phyloP scores from a whole-genome alignment of 768 basidiomycete species.

The Zangia roseola region DNA sequence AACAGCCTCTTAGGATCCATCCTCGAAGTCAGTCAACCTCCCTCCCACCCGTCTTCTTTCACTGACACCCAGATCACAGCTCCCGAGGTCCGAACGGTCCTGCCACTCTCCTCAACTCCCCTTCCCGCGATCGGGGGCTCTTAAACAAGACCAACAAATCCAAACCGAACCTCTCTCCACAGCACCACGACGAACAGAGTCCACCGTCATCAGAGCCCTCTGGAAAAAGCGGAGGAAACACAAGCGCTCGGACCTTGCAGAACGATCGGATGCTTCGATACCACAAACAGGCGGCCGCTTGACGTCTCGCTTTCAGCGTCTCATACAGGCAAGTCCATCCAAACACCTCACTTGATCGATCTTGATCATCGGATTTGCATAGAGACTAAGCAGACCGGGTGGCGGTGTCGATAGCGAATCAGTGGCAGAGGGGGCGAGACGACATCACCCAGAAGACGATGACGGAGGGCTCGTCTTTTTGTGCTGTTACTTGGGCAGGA shows the following conservation, averaged over 20 bases:
- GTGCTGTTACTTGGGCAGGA: conserved; percentile 28
- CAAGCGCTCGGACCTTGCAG: neutral
- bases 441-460: conserved; percentile 13
- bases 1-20: conserved; percentile 17
- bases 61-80: conserved; percentile 7
- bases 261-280: neutral
- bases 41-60: neutral
- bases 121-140: neutral
- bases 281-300: conserved; percentile 3
- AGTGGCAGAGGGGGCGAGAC: neutral
- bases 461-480: conserved; percentile 20
- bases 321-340: conserved; percentile 14
- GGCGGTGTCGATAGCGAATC: neutral
- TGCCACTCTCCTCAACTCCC: neutral
- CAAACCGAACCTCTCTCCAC: conserved; percentile 7
- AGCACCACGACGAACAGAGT: neutral
- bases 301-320: conserved; percentile 10
- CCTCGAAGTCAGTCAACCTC: conserved; percentile 12
- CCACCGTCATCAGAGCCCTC: conserved; percentile 5
- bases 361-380: conserved; percentile 1
- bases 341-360: neutral
- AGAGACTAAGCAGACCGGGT: conserved; percentile 6
- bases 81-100: conserved; percentile 7
- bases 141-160: neutral
- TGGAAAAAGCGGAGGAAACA: conserved; percentile 13